Conservation (phyloP, 495 filamentous ascomycete species). For the Tuber brumale region DNA sequence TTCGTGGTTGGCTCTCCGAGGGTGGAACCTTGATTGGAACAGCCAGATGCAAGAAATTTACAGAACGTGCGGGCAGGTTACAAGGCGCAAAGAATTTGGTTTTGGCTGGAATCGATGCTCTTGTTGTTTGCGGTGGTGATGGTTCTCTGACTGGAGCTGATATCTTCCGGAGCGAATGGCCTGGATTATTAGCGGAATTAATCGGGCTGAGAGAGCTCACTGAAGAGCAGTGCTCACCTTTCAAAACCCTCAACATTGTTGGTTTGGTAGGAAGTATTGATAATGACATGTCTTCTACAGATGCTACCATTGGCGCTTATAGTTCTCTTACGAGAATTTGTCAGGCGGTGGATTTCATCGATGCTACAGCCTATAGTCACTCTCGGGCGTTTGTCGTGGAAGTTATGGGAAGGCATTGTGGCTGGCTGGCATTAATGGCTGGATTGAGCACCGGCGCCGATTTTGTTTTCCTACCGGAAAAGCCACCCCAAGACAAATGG, state of each 20-base stretch:
- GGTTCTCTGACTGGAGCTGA: constrained; percentile 96
- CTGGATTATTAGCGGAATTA: constrained; percentile 73
- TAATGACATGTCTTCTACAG: constrained; percentile 94
- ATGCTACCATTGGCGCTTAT: constrained; percentile 96
- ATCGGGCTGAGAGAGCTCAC: constrained; percentile 62
- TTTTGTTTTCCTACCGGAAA: constrained; percentile 95
- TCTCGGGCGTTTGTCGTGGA: constrained; percentile 97
- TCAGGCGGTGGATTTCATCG: constrained; percentile 90
- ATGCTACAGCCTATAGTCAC: constrained; percentile 94
- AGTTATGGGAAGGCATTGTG: constrained; percentile 99
- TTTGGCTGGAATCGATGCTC: constrained; percentile 82
- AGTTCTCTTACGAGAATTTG: constrained; percentile 88
- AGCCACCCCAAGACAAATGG: constrained; percentile 82
- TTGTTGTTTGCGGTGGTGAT: constrained; percentile 96
- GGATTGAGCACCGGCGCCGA: constrained; percentile 93
- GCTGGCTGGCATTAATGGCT: constrained; percentile 95
- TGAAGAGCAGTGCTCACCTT: constrained; percentile 61
- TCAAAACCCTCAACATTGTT: constrained; percentile 83
- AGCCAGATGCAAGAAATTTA: constrained; percentile 83
- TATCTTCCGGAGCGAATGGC: constrained; percentile 87
- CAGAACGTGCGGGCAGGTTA: constrained; percentile 73
- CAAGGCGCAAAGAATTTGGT: constrained; percentile 89
- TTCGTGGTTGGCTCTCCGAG: constrained; percentile 87
- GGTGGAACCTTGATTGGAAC: constrained; percentile 97
- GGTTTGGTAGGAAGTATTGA: constrained; percentile 96